These are phyloP conservation scores for Cutaneotrichosporon sp. DNA, from an alignment of 1,284 basidiomycete species.

Conservation along the genomic window DNA sequence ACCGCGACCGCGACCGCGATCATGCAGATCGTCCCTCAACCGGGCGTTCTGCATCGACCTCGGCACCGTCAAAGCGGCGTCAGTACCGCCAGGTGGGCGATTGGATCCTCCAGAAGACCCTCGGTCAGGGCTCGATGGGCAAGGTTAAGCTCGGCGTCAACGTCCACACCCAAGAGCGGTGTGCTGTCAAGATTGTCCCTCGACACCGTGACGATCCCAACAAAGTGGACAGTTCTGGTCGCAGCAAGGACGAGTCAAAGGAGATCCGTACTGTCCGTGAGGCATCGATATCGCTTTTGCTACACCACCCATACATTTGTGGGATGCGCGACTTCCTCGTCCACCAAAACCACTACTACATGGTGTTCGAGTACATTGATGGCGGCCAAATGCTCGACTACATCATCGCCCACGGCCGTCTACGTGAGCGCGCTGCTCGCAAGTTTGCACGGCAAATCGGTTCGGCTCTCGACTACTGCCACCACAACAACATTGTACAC, in stretches of 20 bases:
- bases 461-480: conserved; percentile 92
- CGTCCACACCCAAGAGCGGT: conserved; percentile 85
- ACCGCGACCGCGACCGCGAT: background rate
- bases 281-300: conserved; percentile 84
- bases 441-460: conserved; percentile 98
- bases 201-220: conserved; percentile 55
- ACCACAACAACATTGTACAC: conserved; percentile 95
- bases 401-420: conserved; percentile 95
- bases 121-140: conserved; percentile 98
- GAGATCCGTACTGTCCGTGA: conserved; percentile 94
- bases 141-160: conserved; percentile 96
- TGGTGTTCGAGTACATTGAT: conserved; percentile 98
- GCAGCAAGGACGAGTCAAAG: conserved; percentile 82
- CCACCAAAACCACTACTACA: conserved; percentile 96
- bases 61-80: conserved; percentile 8
- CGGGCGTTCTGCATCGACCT: background rate
- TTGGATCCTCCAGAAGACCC: conserved; percentile 93
- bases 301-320: conserved; percentile 97
- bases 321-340: conserved; percentile 98
- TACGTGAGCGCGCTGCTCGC: conserved; percentile 88
- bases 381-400: conserved; percentile 99
- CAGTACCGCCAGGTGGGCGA: conserved; percentile 62
- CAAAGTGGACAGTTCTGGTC: conserved; percentile 51
- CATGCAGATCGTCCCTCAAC: background rate
- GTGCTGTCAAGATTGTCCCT: conserved; percentile 97